Percentiles rank a stretch among this genome's conserved stretches.
Conservation (phyloP, 2,329 filamentous ascomycete genomes). For the Colletotrichum spinosum region DNA sequence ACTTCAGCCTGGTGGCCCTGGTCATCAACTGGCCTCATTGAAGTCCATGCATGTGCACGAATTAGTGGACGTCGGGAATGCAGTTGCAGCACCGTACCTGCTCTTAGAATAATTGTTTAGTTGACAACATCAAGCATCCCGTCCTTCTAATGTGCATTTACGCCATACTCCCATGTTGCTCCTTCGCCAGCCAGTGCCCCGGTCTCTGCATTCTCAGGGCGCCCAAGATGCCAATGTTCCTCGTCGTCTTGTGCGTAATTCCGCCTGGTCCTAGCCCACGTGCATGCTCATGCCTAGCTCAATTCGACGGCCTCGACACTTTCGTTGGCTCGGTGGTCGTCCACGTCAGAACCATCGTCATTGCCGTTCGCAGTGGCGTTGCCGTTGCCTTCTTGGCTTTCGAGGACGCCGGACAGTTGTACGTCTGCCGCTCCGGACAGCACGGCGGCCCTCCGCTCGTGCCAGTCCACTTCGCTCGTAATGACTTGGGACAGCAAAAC, state of each 20-base stretch:
- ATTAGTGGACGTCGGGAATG: too few species aligned
- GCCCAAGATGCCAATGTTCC: too few species aligned
- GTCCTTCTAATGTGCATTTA: conserved; percentile 10
- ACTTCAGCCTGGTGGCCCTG: too few species aligned
- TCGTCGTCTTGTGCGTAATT: too few species aligned
- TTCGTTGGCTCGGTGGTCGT: background rate
- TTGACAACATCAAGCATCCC: background rate
- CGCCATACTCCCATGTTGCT: conserved; percentile 15
- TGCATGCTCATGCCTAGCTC: too few species aligned
- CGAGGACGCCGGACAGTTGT: conserved; percentile 50
- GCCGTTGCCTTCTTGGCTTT: conserved; percentile 38
- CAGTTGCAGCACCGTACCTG: too few species aligned
- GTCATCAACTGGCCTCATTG: too few species aligned
- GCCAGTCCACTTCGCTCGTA: conserved; percentile 74
- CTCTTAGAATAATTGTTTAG: too few species aligned
- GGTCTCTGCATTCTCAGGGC: too few species aligned
- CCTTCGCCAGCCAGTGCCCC: background rate
- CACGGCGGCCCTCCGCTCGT: conserved; percentile 67
- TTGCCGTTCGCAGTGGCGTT: conserved; percentile 9
- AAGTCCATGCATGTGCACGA: too few species aligned
- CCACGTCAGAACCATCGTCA: conserved; percentile 41
- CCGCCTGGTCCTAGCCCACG: too few species aligned
- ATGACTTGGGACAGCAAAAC: conserved; percentile 80
- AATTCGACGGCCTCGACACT: too few species aligned
- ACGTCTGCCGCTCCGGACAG: conserved; percentile 61